Conservation (phyloP, 768 basidiomycete species). For the Amyloporia xantha region DNA sequence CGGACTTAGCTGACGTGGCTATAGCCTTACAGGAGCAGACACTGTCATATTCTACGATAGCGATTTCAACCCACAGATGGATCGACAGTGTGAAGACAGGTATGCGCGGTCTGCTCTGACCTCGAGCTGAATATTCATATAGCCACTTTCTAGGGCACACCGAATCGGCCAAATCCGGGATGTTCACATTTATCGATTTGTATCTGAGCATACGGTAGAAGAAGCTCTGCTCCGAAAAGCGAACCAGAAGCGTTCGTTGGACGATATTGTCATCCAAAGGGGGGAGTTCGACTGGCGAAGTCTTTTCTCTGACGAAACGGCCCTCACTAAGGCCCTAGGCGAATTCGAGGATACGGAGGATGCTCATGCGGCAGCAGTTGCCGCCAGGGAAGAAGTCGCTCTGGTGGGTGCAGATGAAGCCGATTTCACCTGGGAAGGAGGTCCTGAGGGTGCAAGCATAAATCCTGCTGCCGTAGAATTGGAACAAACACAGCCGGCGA, state of each 20-base stretch:
- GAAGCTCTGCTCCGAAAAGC: conserved; percentile 95
- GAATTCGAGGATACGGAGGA: conserved; percentile 89
- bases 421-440: conserved; percentile 62
- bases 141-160: conserved; percentile 58
- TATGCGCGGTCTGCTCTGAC: conserved; percentile 31
- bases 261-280: conserved; percentile 86
- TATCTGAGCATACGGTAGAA: conserved; percentile 86
- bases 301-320: conserved; percentile 50
- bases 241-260: conserved; percentile 93
- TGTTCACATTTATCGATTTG: conserved; percentile 94
- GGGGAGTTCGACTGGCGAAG: conserved; percentile 95
- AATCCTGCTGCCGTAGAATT: conserved; percentile 9
- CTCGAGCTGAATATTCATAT: not conserved
- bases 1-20: conserved; percentile 11
- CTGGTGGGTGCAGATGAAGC: conserved; percentile 74
- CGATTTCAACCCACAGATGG: conserved; percentile 98
- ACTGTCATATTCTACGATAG: conserved; percentile 98
- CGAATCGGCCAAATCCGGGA: conserved; percentile 97
- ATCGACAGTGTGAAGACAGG: conserved; percentile 93
- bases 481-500: conserved; percentile 6
- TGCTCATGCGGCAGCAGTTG: conserved; percentile 70
- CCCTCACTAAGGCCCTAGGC: conserved; percentile 67
- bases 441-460: conserved; percentile 3
- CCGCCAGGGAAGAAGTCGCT: conserved; percentile 63
- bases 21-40: conserved; percentile 78